Percentiles rank a stretch among this genome's conserved stretches.
phyloP scores from a whole-genome alignment of 768 basidiomycete species.

The Tricholoma sp. region DNA sequence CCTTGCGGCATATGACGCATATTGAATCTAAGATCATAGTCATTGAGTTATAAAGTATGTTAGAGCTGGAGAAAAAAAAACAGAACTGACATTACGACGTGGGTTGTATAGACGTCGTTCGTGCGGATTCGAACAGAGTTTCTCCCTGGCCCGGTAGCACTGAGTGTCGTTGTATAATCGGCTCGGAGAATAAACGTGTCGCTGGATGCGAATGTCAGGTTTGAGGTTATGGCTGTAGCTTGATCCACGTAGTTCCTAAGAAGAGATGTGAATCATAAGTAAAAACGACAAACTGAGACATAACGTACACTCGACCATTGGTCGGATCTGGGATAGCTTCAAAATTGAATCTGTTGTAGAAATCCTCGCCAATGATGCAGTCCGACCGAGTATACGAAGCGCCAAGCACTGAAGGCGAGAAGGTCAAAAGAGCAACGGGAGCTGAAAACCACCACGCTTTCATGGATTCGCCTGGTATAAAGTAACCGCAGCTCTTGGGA shows the following conservation, averaged over 20 bases:
- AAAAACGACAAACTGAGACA: neutral
- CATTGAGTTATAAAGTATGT: neutral
- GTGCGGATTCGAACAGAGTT: slow-evolving; percentile 50
- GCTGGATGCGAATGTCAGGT: slow-evolving; percentile 47
- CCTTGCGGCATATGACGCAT: slow-evolving; percentile 56
- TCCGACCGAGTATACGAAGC: slow-evolving; percentile 36
- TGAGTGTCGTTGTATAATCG: slow-evolving; percentile 41
- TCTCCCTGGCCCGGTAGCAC: slow-evolving; percentile 43
- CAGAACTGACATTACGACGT: slow-evolving; percentile 45
- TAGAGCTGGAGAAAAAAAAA: neutral
- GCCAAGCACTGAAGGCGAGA: slow-evolving; percentile 12
- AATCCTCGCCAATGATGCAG: slow-evolving; percentile 38
- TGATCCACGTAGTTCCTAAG: slow-evolving; percentile 36
- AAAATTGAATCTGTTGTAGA: slow-evolving; percentile 45
- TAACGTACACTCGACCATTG: slow-evolving; percentile 55
- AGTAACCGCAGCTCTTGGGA: no score
- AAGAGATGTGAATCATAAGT: neutral
- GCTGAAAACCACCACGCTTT: neutral
- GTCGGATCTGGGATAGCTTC: slow-evolving; percentile 53
- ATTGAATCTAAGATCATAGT: slow-evolving; percentile 23
- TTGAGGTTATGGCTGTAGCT: slow-evolving; percentile 35
- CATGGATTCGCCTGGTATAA: neutral
- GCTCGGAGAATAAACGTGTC: slow-evolving; percentile 50
- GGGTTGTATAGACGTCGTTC: slow-evolving; percentile 45
- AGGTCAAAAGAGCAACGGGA: neutral